Evolutionary conservation across 441 rosid genomes (phyloP).

Genomic region (Dalechampia spathulata): DNA sequence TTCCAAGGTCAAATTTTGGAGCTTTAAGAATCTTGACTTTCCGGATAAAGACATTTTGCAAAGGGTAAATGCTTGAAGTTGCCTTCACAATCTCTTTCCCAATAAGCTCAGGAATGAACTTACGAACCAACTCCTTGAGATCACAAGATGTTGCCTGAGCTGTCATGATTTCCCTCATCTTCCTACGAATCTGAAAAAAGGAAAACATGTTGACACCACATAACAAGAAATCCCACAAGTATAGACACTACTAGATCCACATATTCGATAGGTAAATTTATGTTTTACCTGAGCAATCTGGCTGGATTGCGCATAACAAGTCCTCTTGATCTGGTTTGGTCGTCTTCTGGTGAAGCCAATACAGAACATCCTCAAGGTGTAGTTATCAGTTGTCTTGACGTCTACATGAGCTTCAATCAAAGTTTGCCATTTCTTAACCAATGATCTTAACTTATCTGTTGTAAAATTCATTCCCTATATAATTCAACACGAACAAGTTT

Average conservation of each 20-base stretch:
- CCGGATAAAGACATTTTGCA: too few relatives aligned
- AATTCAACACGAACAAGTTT: too few relatives aligned
- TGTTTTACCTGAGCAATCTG: conserved; percentile 81
- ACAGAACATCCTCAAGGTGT: conserved; percentile 76
- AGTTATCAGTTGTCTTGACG: conserved; percentile 74
- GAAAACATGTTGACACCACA: background rate
- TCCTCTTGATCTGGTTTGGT: conserved; percentile 79
- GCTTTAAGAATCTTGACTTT: conserved; percentile 81
- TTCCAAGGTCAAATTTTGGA: conserved; percentile 87
- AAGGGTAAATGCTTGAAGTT: too few relatives aligned
- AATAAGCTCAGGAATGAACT: conserved; percentile 58
- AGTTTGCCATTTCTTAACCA: conserved; percentile 83
- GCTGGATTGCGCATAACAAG: conserved; percentile 78
- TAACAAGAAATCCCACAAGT: background rate
- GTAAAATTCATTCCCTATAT: conserved; percentile 69
- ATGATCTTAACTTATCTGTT: conserved; percentile 71
- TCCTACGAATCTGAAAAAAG: conserved; percentile 44
- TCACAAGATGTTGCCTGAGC: conserved; percentile 64
- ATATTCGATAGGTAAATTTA: background rate
- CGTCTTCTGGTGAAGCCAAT: conserved; percentile 81
- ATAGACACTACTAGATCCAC: background rate
- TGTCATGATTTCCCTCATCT: conserved; percentile 66
- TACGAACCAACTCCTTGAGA: conserved; percentile 48
- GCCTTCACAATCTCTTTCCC: too few relatives aligned
- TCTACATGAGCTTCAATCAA: conserved; percentile 87